phyloP scores from a whole-genome alignment of 2,329 filamentous ascomycete species.

The Chaetomiaceae sp. region DNA sequence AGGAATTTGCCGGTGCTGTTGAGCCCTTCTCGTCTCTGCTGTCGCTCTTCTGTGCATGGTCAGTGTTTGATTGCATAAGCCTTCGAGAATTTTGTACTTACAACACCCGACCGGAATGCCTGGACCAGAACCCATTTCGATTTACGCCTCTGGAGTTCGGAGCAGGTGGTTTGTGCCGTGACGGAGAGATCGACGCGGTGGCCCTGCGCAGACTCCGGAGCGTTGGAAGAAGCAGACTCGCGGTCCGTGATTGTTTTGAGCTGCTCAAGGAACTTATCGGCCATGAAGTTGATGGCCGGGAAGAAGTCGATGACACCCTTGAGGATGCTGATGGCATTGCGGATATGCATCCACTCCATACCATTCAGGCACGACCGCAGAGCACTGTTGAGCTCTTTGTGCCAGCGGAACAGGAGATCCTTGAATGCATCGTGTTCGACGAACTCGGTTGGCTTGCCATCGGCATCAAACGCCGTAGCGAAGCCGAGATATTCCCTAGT shows the following conservation, averaged over 20 bases:
- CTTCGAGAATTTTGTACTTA: slow-evolving; percentile 36
- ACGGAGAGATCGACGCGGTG: slow-evolving; percentile 70
- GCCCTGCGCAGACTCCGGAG: slow-evolving; percentile 44
- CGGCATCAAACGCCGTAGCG: slow-evolving; percentile 64
- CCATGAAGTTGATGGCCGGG: slow-evolving; percentile 87
- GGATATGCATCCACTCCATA: slow-evolving; percentile 94
- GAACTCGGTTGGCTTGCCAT: slow-evolving; percentile 66
- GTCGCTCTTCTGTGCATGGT: slow-evolving; percentile 40
- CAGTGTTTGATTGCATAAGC: slow-evolving; percentile 24
- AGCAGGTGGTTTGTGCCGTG: slow-evolving; percentile 66
- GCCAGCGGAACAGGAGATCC: slow-evolving; percentile 83
- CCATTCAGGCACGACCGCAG: slow-evolving; percentile 77
- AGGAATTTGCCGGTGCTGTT: slow-evolving; percentile 32
- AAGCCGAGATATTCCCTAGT: slow-evolving; percentile 68
- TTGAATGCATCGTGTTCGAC: slow-evolving; percentile 84
- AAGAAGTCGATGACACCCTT: slow-evolving; percentile 78
- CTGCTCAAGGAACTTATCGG: slow-evolving; percentile 58
- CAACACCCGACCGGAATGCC: slow-evolving; percentile 63
- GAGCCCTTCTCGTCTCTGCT: slow-evolving; percentile 36
- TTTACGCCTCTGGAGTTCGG: slow-evolving; percentile 63
- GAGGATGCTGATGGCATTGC: slow-evolving; percentile 87
- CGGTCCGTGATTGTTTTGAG: slow-evolving; percentile 63
- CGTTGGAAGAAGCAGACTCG: slow-evolving; percentile 49
- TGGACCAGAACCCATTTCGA: slow-evolving; percentile 70
- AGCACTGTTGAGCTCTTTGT: slow-evolving; percentile 73